Evolutionary conservation across 768 basidiomycete genomes (phyloP), one percentile per base, ranked within the genome.

Genomic region (Leccinum broughii): DNA sequence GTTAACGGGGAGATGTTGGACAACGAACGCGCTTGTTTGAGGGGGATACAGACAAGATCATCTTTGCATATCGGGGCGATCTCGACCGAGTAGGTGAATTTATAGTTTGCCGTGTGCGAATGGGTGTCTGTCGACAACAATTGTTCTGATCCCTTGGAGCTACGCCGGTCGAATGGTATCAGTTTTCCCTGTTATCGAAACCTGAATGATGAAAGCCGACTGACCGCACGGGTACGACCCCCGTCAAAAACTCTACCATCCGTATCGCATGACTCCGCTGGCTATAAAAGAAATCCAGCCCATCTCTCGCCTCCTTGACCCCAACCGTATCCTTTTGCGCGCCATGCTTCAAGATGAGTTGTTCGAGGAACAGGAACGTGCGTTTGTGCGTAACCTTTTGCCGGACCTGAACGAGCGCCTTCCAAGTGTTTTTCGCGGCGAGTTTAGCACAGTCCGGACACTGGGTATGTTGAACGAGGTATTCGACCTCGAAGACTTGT

Each of bases 371-470:
- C 67, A 99, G 76, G 80, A 99, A 99, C 2, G 97, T 98, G 59
- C 97, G 87, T 77, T 99, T 99, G 74, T 99, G 97, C 4, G 93
- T 82, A 48, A 98, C 97, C 76, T 99, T 98, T 73, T 99, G 97
- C 51, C 97, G 89, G n/a, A 98, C 94, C 79, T 98, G 97, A 1
- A 99, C 95, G 39, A 94, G 82, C 1, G 96, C 94, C 71, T 94
- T 95, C 97, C 96, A 98, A 0, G 95, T 98, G 72, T 98, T 98
- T 78, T 98, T 99, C 3, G 97, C 97, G 0, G 97, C 97, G 4
- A 98, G 84, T 67, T 86, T 88, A 1, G 96, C 81, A 70, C 97
- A 99, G 65, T 95, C 93, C 0, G 93, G 88, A 74, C 97, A 99
- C 78, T 99, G 97, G 1, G 92, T 91, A 66, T 95, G 85, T 67